Base-by-base conservation (phyloP, 441 rosid species). In the Geranium incanum region DNA sequence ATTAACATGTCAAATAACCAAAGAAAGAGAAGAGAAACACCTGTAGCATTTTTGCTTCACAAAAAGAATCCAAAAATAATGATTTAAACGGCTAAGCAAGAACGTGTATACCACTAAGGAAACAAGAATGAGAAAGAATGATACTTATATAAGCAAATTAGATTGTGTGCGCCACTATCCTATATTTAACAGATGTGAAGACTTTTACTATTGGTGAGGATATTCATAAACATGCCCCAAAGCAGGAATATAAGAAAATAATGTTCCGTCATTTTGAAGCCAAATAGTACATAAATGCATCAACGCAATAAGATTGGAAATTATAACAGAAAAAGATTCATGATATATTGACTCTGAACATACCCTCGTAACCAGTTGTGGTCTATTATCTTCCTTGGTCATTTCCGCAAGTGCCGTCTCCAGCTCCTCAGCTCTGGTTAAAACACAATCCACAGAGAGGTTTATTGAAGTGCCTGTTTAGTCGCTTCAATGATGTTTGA, bases 361-460 rank as follows among this genome's bases (percentile, higher is more conserved):
- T 82, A 89, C 94, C 91, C 70, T 68, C 64, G 90, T 89, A 77
- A 79, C 82, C 82, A 89, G 72, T 78, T 82, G 79, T 4, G 78
- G 81, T 72, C 88, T 82, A 76, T 89, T 89, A 69, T 89, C 94
- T 82, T 83, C 85, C 81, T 84, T 86, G 78, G 85, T 90, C 84
- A 89, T 82, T 79, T 89, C 94, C 84, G 84, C 80, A 64, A 87
- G 82, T 50, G 94, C 94, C 36, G 85, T 82, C 83, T 89, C 91
- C 72, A 89, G 73, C 83, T 89, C 94, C 74, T 89, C 90, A 18
- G 94, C 86, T 78, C 94, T 88, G 77, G 48, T 65, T 71, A 70
- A 72, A 76, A 67, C 48, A 68, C 11, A 65, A 68, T 72, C 38
- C 37, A 11, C 45, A 71, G 63, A 68, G 65, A 63, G 62, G 50